Evolutionary conservation across 805 yeast genomes (phyloP).

Genomic region (Komagataella pseudopastoris): DNA sequence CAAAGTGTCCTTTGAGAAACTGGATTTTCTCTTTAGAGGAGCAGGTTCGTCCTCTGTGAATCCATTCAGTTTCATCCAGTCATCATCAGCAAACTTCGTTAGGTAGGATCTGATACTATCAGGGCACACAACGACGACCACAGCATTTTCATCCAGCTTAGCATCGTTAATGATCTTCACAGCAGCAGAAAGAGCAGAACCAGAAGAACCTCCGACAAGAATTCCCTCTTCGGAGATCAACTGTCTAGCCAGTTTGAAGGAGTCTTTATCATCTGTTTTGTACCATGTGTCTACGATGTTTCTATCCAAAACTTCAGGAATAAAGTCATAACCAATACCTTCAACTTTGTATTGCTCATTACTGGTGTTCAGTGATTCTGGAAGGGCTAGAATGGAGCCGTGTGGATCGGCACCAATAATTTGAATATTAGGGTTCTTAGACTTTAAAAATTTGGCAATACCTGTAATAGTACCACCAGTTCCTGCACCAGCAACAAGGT

Average conservation of each 20-base stretch:
- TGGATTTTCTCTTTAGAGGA: background rate
- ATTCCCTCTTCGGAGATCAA: constrained; percentile 77
- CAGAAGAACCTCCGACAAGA: constrained; percentile 83
- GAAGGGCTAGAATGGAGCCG: constrained; percentile 76
- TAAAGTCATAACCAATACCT: constrained; percentile 84
- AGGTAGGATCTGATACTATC: constrained; percentile 79
- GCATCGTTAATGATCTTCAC: constrained; percentile 51
- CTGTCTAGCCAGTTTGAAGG: constrained; percentile 71
- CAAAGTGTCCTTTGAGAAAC: constrained; percentile 8
- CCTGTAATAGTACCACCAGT: constrained; percentile 90
- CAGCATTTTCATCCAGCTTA: constrained; percentile 56
- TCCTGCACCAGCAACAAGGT: constrained; percentile 85
- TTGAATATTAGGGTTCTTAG: constrained; percentile 44
- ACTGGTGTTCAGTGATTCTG: constrained; percentile 53
- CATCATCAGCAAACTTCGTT: constrained; percentile 81
- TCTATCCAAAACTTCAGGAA: constrained; percentile 71
- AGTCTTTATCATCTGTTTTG: constrained; percentile 74
- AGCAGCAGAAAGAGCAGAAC: constrained; percentile 73
- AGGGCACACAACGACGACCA: constrained; percentile 71
- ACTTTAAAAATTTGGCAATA: constrained; percentile 64
- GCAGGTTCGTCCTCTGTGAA: constrained; percentile 35
- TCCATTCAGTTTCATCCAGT: constrained; percentile 76
- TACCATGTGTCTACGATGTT: constrained; percentile 61
- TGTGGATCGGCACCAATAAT: constrained; percentile 78
- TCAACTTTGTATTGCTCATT: constrained; percentile 62